Evolutionary conservation across 78 protist species (phyloP), one percentile per base, ranked within the genome.

Genomic region (Monosiga brevicollis): DNA sequence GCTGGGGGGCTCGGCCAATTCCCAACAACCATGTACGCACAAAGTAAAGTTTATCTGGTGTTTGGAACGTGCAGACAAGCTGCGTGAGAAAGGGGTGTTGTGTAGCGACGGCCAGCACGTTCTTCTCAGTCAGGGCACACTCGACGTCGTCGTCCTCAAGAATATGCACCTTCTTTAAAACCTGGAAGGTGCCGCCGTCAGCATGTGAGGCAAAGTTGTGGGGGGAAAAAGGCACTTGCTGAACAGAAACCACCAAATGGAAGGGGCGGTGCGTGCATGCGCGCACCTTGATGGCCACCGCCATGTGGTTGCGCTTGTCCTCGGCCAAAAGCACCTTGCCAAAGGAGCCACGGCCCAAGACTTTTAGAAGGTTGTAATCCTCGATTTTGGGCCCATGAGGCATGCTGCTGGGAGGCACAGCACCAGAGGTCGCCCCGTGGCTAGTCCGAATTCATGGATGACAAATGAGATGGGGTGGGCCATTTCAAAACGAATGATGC

Each of bases 1-100:
- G n/a, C n/a, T n/a, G n/a, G n/a, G n/a, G n/a, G n/a, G n/a, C n/a
- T n/a, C n/a, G n/a, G n/a, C n/a, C n/a, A n/a, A n/a, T n/a, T n/a
- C n/a, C n/a, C n/a, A n/a, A n/a, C n/a, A n/a, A n/a, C n/a, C n/a
- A n/a, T n/a, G n/a, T n/a, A n/a, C n/a, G n/a, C 35, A 75, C 88
- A 32, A 85, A 79, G 76, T 71, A 85, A 1, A 85, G 84, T 0
- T 82, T 72, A 39, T 78, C 82, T 49, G 20, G 42, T 1, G 82
- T n/a, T 41, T 79, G 82, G 87, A 95, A 93, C 11, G 90, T 78
- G 77, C 85, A 89, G 81, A 87, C 74, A 34, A 93, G 74, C 49
- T 36, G 37, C n/a, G 93, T 94, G 74, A 95, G 76, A 86, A 92
- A 93, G 15, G 96, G 95, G 42, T 88, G 77, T 23, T n/a, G 6